phyloP scores from a whole-genome alignment of 1,284 basidiomycete species.

The Peniophora sp. region DNA sequence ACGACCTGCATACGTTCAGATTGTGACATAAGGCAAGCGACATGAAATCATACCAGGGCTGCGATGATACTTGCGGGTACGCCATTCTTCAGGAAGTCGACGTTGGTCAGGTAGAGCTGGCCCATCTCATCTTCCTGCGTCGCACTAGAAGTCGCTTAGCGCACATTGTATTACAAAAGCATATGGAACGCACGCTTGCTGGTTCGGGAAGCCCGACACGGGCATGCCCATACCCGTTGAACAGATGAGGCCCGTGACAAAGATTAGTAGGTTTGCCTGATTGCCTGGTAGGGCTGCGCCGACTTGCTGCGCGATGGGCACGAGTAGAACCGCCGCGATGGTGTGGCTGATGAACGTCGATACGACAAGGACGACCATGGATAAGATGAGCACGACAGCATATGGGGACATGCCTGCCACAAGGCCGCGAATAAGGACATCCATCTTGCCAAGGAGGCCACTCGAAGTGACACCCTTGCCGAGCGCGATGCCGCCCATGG shows the following conservation, averaged over 20 bases:
- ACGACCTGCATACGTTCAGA: slow-evolving; percentile 47
- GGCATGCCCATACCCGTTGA: slow-evolving; percentile 98
- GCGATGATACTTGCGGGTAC: slow-evolving; percentile 88
- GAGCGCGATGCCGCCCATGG: slow-evolving; percentile 98
- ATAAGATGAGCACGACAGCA: slow-evolving; percentile 79
- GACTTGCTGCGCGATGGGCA: slow-evolving; percentile 92
- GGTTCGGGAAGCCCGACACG: slow-evolving; percentile 95
- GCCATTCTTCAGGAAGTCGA: slow-evolving; percentile 92
- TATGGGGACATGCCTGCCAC: slow-evolving; percentile 73
- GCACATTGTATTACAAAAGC: background rate
- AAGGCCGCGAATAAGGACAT: slow-evolving; percentile 57
- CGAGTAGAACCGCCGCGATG: slow-evolving; percentile 91
- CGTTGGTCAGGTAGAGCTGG: slow-evolving; percentile 75
- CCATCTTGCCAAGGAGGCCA: slow-evolving; percentile 78
- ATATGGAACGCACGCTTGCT: slow-evolving; percentile 70
- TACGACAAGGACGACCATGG: slow-evolving; percentile 75
- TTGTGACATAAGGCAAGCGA: slow-evolving; percentile 3
- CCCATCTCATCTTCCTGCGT: slow-evolving; percentile 96
- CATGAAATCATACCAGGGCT: slow-evolving; percentile 49
- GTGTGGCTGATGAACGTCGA: slow-evolving; percentile 95
- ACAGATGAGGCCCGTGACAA: slow-evolving; percentile 88
- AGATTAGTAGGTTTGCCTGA: slow-evolving; percentile 78
- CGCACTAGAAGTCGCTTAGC: slow-evolving; percentile 42
- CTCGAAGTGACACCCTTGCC: slow-evolving; percentile 92
- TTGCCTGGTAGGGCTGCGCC: slow-evolving; percentile 66